Evolutionary conservation across 2,329 filamentous ascomycete species (phyloP).

Genomic region (Penicillium sp.): DNA sequence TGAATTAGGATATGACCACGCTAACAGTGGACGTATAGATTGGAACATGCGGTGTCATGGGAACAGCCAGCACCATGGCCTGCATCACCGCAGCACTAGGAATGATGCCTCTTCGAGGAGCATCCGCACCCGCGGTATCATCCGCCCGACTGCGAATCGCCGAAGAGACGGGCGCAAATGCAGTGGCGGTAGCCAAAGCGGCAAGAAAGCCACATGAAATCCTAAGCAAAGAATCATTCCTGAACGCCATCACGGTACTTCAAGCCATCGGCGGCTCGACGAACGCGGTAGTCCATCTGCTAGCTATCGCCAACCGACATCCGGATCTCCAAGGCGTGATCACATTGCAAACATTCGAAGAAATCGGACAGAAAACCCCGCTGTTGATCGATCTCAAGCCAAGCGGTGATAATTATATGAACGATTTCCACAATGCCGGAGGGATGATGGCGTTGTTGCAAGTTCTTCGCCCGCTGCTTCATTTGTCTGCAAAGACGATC

Average conservation of each 20-base stretch:
- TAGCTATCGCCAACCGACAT: slow-evolving; percentile 55
- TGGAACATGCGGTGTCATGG: slow-evolving; percentile 59
- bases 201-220: slow-evolving; percentile 46
- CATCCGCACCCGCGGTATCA: slow-evolving; percentile 55
- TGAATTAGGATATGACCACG: not conserved
- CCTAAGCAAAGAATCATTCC: slow-evolving; percentile 48
- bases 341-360: slow-evolving; percentile 48
- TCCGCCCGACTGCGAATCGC: slow-evolving; percentile 53
- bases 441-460: slow-evolving; percentile 52
- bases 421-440: slow-evolving; percentile 55
- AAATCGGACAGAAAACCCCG: slow-evolving; percentile 49
- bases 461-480: slow-evolving; percentile 46
- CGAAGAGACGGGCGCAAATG: slow-evolving; percentile 53
- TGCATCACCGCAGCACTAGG: slow-evolving; percentile 54
- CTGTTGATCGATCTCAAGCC: slow-evolving; percentile 54
- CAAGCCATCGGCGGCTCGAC: slow-evolving; percentile 58
- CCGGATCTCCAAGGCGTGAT: slow-evolving; percentile 47
- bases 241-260: slow-evolving; percentile 54
- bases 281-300: slow-evolving; percentile 55
- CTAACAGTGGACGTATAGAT: slow-evolving; percentile 22
- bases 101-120: slow-evolving; percentile 53
- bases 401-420: slow-evolving; percentile 55
- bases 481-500: slow-evolving; percentile 48
- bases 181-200: slow-evolving; percentile 44
- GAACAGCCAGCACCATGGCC: slow-evolving; percentile 58